These are phyloP conservation scores for Fusarium guadeloupense DNA, from an alignment of 2,329 filamentous ascomycete species.

Conservation along the genomic window DNA sequence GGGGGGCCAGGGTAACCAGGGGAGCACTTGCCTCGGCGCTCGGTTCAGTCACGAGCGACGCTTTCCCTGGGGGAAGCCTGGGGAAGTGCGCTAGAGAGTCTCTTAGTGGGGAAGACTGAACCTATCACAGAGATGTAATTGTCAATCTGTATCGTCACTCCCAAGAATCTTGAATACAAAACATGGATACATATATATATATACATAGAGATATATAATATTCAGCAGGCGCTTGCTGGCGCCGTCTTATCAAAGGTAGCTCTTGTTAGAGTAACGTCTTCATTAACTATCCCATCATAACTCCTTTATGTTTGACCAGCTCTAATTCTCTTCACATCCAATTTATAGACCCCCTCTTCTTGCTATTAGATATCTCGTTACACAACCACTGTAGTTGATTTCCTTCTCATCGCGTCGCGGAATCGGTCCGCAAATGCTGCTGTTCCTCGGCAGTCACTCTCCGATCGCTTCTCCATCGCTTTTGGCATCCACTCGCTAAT, in stretches of 20 bases:
- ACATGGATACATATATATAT: neutral
- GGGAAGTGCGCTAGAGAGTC: constrained; percentile 35
- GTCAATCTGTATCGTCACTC: constrained; percentile 35
- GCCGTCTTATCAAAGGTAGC: no score
- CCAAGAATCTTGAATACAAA: no score
- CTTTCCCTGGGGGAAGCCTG: constrained; percentile 17
- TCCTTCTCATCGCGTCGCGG: constrained; percentile 56
- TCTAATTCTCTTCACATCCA: neutral
- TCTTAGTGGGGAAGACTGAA: constrained; percentile 12
- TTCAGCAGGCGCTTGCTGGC: neutral
- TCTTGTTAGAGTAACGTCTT: no score
- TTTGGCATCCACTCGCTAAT: constrained; percentile 70
- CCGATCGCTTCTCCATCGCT: constrained; percentile 62
- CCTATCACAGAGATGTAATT: constrained; percentile 41
- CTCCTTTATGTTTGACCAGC: neutral
- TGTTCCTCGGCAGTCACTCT: constrained; percentile 65
- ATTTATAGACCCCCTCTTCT: no score
- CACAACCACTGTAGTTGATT: constrained; percentile 33
- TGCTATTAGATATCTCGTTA: no score
- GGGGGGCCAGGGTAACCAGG: constrained; percentile 15
- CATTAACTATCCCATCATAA: neutral
- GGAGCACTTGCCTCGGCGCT: constrained; percentile 31
- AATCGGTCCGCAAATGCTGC: constrained; percentile 63
- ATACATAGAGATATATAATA: neutral
- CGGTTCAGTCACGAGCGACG: constrained; percentile 38